phyloP scores from a whole-genome alignment of 2,329 filamentous ascomycete species.

The Nemania sp. region DNA sequence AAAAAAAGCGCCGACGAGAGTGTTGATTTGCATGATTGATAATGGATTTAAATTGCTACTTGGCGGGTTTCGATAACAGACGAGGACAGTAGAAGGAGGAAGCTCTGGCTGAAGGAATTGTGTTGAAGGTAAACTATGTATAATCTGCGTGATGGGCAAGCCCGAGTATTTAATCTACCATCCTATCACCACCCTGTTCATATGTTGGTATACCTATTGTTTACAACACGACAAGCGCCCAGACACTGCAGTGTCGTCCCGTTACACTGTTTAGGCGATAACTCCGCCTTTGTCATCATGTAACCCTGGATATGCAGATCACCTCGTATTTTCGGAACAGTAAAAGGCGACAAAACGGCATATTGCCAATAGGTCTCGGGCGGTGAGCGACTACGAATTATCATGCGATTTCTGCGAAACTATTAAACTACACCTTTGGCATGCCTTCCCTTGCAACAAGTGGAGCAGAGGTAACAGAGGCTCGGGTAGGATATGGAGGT shows the following conservation, averaged over 20 bases:
- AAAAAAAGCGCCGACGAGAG: constrained; percentile 27
- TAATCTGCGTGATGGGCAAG: background rate
- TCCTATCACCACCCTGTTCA: constrained; percentile 4
- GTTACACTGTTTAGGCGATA: constrained; percentile 21
- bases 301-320: constrained; percentile 29
- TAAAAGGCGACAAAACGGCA: constrained; percentile 7
- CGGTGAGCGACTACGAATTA: constrained; percentile 25
- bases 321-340: constrained; percentile 29
- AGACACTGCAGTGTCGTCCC: constrained; percentile 8
- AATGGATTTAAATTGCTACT: background rate
- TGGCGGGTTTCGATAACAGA: background rate
- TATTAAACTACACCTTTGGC: background rate
- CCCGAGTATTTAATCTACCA: background rate
- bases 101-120: background rate
- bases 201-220: constrained; percentile 11
- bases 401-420: background rate
- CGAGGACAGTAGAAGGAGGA: background rate
- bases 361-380: background rate
- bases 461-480: background rate
- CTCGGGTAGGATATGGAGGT: background rate
- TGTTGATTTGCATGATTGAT: constrained; percentile 27
- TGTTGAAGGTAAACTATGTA: background rate
- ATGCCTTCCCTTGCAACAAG: background rate
- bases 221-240: background rate
- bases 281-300: constrained; percentile 27